These are phyloP conservation scores for Huntiella abstrusa DNA, from an alignment of 2,329 filamentous ascomycete species.

Conservation along the genomic window DNA sequence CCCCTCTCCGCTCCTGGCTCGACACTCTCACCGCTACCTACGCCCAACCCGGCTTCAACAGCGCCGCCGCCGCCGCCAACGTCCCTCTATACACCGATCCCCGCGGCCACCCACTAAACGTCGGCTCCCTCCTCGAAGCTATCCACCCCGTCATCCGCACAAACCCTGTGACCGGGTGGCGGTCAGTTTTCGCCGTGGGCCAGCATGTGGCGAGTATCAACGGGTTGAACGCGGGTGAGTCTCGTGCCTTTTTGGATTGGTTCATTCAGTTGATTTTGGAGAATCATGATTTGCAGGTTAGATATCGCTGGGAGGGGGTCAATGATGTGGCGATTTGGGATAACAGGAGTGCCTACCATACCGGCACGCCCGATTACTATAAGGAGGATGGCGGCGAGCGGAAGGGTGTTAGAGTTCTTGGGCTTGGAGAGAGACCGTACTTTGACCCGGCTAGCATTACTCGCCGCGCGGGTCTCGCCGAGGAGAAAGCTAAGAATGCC, in stretches of 20 bases:
- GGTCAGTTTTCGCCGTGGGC: conserved; percentile 32
- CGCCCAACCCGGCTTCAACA: conserved; percentile 29
- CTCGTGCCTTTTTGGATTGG: conserved; percentile 29
- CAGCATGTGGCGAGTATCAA: conserved; percentile 32
- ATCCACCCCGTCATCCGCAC: conserved; percentile 36
- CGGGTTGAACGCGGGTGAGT: conserved; percentile 28
- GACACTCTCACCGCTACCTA: conserved; percentile 38
- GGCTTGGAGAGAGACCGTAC: conserved; percentile 34
- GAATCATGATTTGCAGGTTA: conserved; percentile 37
- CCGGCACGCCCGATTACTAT: conserved; percentile 33
- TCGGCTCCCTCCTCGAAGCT: conserved; percentile 28
- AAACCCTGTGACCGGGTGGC: conserved; percentile 40
- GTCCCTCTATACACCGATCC: conserved; percentile 27
- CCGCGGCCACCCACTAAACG: conserved; percentile 32
- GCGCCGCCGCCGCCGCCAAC: conserved; percentile 25
- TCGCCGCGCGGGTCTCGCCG: conserved; percentile 12
- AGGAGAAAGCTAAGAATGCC: not conserved
- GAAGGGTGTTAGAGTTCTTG: conserved; percentile 29
- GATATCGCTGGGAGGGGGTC: conserved; percentile 24
- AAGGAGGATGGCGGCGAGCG: conserved; percentile 26
- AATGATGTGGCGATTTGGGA: conserved; percentile 35
- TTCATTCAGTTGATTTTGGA: conserved; percentile 31
- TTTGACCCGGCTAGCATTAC: conserved; percentile 26
- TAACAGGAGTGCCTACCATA: conserved; percentile 36
- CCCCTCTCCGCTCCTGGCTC: conserved; percentile 36